Evolutionary conservation across 2,329 filamentous ascomycete genomes (phyloP).

Genomic region (Clonostachys solani): DNA sequence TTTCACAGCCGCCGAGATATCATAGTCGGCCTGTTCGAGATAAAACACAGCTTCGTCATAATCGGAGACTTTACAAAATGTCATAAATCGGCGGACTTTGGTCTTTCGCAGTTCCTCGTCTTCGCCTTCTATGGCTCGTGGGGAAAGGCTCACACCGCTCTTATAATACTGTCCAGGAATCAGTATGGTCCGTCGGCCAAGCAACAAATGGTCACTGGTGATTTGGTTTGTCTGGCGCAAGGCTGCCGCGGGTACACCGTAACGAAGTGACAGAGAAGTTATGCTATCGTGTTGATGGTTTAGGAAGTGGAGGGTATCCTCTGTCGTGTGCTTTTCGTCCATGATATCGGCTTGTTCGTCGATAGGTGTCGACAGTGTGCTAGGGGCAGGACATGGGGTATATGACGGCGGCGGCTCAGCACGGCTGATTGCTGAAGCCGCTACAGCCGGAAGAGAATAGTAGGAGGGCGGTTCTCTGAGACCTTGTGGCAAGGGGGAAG

Average conservation of each 20-base stretch:
- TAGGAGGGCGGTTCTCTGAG: slow-evolving; percentile 68
- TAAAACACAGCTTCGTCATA: slow-evolving; percentile 75
- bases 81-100: slow-evolving; percentile 74
- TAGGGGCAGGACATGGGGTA: slow-evolving; percentile 10
- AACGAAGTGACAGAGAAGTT: slow-evolving; percentile 64
- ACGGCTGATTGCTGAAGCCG: slow-evolving; percentile 29
- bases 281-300: slow-evolving; percentile 66
- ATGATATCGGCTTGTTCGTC: slow-evolving; percentile 16
- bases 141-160: slow-evolving; percentile 62
- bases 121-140: slow-evolving; percentile 67
- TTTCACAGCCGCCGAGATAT: slow-evolving; percentile 60
- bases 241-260: slow-evolving; percentile 59
- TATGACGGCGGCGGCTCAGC: slow-evolving; percentile 33
- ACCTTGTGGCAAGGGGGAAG: slow-evolving; percentile 55
- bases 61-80: slow-evolving; percentile 71
- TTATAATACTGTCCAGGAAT: slow-evolving; percentile 70
- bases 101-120: slow-evolving; percentile 68
- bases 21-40: slow-evolving; percentile 64
- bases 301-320: slow-evolving; percentile 72
- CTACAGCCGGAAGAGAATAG: slow-evolving; percentile 26
- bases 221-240: slow-evolving; percentile 67
- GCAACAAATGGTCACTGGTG: slow-evolving; percentile 66
- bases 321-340: slow-evolving; percentile 19
- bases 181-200: slow-evolving; percentile 63
- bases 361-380: not conserved